Percentiles rank a stretch among this genome's conserved stretches.
phyloP scores from a whole-genome alignment of 1,284 basidiomycete species.

The Ustilago hordei region DNA sequence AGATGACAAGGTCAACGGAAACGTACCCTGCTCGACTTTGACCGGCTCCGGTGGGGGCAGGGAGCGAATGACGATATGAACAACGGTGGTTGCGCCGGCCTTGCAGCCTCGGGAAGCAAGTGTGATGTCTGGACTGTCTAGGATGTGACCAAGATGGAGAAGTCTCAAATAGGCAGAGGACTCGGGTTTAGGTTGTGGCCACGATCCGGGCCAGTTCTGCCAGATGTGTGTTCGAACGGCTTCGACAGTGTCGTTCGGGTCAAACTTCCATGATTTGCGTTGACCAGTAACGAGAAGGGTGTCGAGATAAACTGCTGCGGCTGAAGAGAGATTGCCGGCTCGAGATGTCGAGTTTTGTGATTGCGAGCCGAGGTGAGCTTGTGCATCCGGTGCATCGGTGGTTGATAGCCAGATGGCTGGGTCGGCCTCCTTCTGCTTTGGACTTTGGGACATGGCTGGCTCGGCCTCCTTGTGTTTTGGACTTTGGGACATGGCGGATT shows the following conservation, averaged over 20 bases:
- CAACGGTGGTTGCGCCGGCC: slow-evolving; percentile 36
- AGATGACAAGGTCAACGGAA: not conserved
- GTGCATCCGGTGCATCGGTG: slow-evolving; percentile 7
- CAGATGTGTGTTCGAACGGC: slow-evolving; percentile 27
- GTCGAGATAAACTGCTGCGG: slow-evolving; percentile 29
- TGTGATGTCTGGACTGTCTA: slow-evolving; percentile 28
- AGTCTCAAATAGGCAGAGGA: slow-evolving; percentile 34
- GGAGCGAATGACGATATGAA: slow-evolving; percentile 37
- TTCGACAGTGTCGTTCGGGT: slow-evolving; percentile 23
- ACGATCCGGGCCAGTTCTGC: slow-evolving; percentile 36
- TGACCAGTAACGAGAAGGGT: slow-evolving; percentile 41
- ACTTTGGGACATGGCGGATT: slow-evolving; percentile 13
- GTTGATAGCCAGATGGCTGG: slow-evolving; percentile 13
- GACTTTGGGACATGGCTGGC: slow-evolving; percentile 5
- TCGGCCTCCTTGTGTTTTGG: slow-evolving; percentile 20
- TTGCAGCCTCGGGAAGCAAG: slow-evolving; percentile 40
- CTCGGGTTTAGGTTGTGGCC: slow-evolving; percentile 43
- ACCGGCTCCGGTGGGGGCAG: slow-evolving; percentile 31
- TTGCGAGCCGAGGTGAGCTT: not conserved
- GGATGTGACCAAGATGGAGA: slow-evolving; percentile 46
- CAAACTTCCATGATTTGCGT: slow-evolving; percentile 40
- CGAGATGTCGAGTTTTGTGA: slow-evolving; percentile 4
- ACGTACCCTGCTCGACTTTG: slow-evolving; percentile 31
- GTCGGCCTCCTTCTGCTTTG: slow-evolving; percentile 19
- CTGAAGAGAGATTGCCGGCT: slow-evolving; percentile 7